These are phyloP conservation scores for Cercospora zeae-maydis DNA, from an alignment of 2,329 filamentous ascomycete genomes.

Conservation along the genomic window DNA sequence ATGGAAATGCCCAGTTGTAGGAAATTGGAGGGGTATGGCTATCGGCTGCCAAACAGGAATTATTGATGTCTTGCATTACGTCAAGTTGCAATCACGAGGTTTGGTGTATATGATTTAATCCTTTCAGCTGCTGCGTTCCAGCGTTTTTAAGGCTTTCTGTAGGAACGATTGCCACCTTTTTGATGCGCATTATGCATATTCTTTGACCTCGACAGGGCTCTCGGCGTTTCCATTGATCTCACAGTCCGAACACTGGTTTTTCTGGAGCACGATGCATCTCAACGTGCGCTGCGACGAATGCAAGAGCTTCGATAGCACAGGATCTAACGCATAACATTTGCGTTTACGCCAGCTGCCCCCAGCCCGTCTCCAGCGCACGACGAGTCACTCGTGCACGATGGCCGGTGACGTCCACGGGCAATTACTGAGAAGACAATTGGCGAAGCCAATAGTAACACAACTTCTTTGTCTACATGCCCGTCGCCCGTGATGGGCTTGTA, in stretches of 20 bases:
- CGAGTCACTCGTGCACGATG: neutral
- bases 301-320: too few species aligned
- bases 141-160: neutral
- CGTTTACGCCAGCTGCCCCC: neutral
- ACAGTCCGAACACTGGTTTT: too few species aligned
- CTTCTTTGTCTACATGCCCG: neutral
- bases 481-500: neutral
- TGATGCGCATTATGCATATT: neutral
- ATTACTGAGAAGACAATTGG: too few species aligned
- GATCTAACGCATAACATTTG: neutral
- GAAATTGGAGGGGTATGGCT: slow-evolving; percentile 52
- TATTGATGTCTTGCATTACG: slow-evolving; percentile 6
- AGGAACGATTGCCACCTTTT: neutral
- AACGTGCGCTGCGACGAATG: too few species aligned
- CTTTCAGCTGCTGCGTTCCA: neutral
- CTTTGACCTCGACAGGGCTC: neutral
- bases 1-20: slow-evolving; percentile 60
- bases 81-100: neutral
- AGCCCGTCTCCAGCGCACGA: neutral
- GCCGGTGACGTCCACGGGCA: too few species aligned
- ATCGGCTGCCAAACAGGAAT: slow-evolving; percentile 22
- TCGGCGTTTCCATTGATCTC: neutral
- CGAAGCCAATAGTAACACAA: neutral
- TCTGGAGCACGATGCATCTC: neutral
- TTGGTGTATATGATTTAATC: neutral